Percentiles rank a stretch among this genome's conserved stretches.
Evolutionary conservation across 23 red algal genomes (phyloP).

Genomic region (Gracilaria caudata): DNA sequence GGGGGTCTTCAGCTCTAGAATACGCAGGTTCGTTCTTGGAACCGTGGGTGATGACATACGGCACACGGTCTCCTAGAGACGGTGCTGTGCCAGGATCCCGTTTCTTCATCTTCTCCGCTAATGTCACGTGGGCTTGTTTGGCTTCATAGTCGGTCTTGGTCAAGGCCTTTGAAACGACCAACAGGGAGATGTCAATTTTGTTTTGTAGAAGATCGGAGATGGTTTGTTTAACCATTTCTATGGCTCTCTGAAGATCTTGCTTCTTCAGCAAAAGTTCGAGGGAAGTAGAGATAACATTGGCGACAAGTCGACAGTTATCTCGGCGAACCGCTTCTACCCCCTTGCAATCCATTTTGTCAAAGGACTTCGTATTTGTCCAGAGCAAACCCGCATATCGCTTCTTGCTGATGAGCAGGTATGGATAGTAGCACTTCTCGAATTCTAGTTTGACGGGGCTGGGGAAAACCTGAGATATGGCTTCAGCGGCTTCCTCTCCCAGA

Average conservation of each 20-base stretch:
- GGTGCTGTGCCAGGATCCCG: conserved; percentile 92
- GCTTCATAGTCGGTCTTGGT: conserved; percentile 91
- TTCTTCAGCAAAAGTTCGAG: conserved; percentile 85
- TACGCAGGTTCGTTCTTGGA: conserved; percentile 83
- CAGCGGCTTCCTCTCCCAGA: conserved; percentile 85
- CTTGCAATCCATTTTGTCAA: conserved; percentile 99
- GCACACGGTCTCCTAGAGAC: conserved; percentile 92
- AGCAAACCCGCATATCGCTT: conserved; percentile 97
- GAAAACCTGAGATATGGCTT: conserved; percentile 78
- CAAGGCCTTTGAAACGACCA: conserved; percentile 94
- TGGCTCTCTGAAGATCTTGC: conserved; percentile 82
- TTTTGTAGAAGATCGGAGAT: conserved; percentile 96
- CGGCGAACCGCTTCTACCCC: conserved; percentile 97
- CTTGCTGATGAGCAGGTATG: conserved; percentile 96
- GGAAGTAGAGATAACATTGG: conserved; percentile 88
- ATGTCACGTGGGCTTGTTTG: conserved; percentile 91
- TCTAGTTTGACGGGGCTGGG: conserved; percentile 94
- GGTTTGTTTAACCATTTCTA: conserved; percentile 85
- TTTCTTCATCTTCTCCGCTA: conserved; percentile 91
- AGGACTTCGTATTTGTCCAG: conserved; percentile 83
- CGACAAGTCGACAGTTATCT: conserved; percentile 99
- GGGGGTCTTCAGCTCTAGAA: conserved; percentile 93
- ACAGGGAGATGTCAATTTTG: conserved; percentile 94
- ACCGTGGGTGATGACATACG: conserved; percentile 92
- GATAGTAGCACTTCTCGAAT: conserved; percentile 99